Evolutionary conservation across 768 basidiomycete genomes (phyloP).

Genomic region (Podaxis sp.): DNA sequence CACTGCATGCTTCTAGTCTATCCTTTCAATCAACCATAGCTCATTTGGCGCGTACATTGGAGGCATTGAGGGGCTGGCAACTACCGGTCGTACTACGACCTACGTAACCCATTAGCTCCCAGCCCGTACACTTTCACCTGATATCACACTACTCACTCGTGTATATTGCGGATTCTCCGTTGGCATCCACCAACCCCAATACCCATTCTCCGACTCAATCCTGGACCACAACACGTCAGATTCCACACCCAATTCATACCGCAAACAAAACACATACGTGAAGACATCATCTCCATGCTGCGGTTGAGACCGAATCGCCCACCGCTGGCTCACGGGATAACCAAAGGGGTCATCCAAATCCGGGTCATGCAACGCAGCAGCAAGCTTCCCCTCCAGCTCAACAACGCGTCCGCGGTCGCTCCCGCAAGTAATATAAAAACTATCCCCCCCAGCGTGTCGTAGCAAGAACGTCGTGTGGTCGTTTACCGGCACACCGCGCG

Average conservation of each 20-base stretch:
- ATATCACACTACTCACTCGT: not conserved
- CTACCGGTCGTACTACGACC: constrained; percentile 4
- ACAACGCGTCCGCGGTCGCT: constrained; percentile 4
- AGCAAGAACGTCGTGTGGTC: constrained; percentile 8
- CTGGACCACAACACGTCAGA: not conserved
- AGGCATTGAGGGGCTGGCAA: not conserved
- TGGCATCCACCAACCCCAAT: constrained; percentile 15
- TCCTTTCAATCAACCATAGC: constrained; percentile 12
- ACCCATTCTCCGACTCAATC: constrained; percentile 12
- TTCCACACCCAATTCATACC: not conserved
- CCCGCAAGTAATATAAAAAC: constrained; percentile 4
- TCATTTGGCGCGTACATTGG: constrained; percentile 5
- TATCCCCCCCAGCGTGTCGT: not conserved
- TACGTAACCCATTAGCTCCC: not conserved
- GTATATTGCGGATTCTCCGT: constrained; percentile 11
- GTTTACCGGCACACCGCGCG: not conserved
- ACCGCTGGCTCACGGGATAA: not conserved
- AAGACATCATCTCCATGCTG: constrained; percentile 13
- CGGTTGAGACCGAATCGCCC: constrained; percentile 8
- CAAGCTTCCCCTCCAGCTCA: constrained; percentile 3
- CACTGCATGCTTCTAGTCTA: not conserved
- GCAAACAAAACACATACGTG: not conserved
- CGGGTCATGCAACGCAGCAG: constrained; percentile 1
- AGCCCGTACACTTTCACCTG: not conserved
- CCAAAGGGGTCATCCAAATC: constrained; percentile 1